phyloP scores from a whole-genome alignment of 2,329 filamentous ascomycete species.

The Arthrobotrys musiformis region DNA sequence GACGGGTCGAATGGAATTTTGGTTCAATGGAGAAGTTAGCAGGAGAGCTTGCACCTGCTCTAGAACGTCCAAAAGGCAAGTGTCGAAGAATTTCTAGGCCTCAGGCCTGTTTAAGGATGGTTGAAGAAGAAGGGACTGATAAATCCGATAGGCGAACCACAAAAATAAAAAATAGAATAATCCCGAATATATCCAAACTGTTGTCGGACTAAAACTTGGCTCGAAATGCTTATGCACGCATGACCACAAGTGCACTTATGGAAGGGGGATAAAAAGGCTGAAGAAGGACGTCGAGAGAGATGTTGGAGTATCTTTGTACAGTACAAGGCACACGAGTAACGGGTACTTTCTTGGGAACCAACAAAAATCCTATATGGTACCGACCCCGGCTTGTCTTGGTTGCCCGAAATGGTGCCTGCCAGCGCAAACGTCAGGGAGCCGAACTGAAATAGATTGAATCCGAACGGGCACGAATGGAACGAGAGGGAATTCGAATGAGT shows the following conservation, averaged over 20 bases:
- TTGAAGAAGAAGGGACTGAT: not conserved
- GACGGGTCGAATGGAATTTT: slow-evolving; percentile 33
- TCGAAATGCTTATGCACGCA: slow-evolving; percentile 38
- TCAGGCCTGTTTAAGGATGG: not conserved
- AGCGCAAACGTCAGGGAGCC: slow-evolving; percentile 41
- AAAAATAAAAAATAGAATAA: not conserved
- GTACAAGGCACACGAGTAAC: slow-evolving; percentile 38
- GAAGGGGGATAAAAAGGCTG: slow-evolving; percentile 15
- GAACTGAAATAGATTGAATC: slow-evolving; percentile 41
- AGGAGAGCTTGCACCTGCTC: slow-evolving; percentile 41
- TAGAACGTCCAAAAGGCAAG: slow-evolving; percentile 27
- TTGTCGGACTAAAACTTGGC: slow-evolving; percentile 32
- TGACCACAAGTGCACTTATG: slow-evolving; percentile 40
- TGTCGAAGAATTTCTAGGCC: slow-evolving; percentile 20
- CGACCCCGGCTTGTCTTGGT: slow-evolving; percentile 18
- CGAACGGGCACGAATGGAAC: slow-evolving; percentile 18
- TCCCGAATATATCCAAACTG: slow-evolving; percentile 16
- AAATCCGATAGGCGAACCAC: slow-evolving; percentile 5
- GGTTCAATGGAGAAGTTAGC: slow-evolving; percentile 47
- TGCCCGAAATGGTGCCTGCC: slow-evolving; percentile 26
- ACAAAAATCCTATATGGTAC: slow-evolving; percentile 46
- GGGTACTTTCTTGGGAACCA: slow-evolving; percentile 40
- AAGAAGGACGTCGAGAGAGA: slow-evolving; percentile 17
- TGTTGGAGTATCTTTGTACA: slow-evolving; percentile 32
- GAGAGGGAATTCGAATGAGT: slow-evolving; percentile 17